phyloP scores from a whole-genome alignment of 2,329 filamentous ascomycete species.

The Ophioceras dolichostomum region DNA sequence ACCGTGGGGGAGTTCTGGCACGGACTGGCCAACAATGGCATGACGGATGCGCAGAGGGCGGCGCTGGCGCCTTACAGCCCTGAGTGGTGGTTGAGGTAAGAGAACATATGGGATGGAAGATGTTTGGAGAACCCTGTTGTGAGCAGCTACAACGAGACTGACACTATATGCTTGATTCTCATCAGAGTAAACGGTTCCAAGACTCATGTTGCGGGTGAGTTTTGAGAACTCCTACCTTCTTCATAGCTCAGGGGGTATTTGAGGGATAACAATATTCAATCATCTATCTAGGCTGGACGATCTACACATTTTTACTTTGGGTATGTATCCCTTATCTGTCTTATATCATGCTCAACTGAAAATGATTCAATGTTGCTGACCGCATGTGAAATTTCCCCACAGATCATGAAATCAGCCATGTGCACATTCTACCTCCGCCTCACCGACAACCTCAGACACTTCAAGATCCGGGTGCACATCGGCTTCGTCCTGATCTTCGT shows the following conservation, averaged over 20 bases:
- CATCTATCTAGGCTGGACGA: constrained; percentile 9
- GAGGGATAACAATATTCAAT: neutral
- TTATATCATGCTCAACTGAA: too few relatives aligned
- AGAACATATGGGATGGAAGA: too few relatives aligned
- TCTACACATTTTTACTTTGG: constrained; percentile 14
- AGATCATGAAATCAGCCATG: constrained; percentile 14
- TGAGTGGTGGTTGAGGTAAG: constrained; percentile 16
- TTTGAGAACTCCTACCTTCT: neutral
- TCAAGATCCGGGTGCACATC: constrained; percentile 14
- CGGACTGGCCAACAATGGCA: constrained; percentile 20
- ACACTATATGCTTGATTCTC: neutral
- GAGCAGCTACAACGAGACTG: neutral
- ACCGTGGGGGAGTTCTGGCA: constrained; percentile 14
- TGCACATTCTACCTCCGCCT: constrained; percentile 18
- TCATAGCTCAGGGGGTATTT: too few relatives aligned
- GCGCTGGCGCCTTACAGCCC: constrained; percentile 13
- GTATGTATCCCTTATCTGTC: too few relatives aligned
- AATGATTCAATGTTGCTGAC: too few relatives aligned
- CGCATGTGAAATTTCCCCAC: too few relatives aligned
- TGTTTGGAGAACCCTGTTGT: too few relatives aligned
- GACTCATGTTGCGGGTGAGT: constrained; percentile 15
- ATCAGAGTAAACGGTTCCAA: constrained; percentile 21
- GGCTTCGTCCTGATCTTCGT: constrained; percentile 20
- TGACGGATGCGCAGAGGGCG: constrained; percentile 16
- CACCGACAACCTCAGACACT: constrained; percentile 15